A percentile compares a stretch with the other conserved stretches of the same genome.
These are phyloP conservation scores for Paramecium biaurelia DNA, from an alignment of 73 alveolate genomes.

Conservation along the genomic window DNA sequence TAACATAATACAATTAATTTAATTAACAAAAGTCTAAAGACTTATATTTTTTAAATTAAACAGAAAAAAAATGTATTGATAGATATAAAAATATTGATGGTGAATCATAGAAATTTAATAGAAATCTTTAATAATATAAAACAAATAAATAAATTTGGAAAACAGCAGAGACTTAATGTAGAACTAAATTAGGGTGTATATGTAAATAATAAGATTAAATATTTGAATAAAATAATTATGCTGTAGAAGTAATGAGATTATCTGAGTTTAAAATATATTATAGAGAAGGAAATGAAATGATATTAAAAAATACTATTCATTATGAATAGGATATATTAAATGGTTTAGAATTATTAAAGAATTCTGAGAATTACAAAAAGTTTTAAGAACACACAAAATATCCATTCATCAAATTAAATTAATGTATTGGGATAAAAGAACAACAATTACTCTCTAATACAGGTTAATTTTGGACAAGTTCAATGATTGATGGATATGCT, in stretches of 20 bases:
- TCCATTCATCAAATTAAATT: background rate
- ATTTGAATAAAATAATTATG: background rate
- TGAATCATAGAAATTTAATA: too few relatives aligned
- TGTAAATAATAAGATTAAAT: background rate
- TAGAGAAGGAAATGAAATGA: background rate
- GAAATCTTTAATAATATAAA: too few relatives aligned
- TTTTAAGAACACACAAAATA: background rate
- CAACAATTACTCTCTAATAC: background rate
- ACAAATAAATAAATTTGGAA: too few relatives aligned
- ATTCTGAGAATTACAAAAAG: too few relatives aligned
- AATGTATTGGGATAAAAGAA: background rate
- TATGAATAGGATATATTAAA: background rate
- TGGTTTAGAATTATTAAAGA: background rate
- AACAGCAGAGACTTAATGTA: background rate
- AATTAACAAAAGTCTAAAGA: background rate
- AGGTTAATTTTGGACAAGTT: background rate
- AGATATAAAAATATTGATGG: too few relatives aligned
- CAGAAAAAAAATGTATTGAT: too few relatives aligned
- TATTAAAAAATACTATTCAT: background rate
- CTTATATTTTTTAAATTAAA: too few relatives aligned
- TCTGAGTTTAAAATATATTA: background rate
- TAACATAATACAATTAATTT: background rate
- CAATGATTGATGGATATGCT: background rate
- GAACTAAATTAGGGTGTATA: background rate
- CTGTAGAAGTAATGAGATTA: background rate